A percentile compares a stretch with the other conserved stretches of the same genome.
Evolutionary conservation across 73 alveolate species (phyloP).

Genomic region (Blepharisma japonicum): DNA sequence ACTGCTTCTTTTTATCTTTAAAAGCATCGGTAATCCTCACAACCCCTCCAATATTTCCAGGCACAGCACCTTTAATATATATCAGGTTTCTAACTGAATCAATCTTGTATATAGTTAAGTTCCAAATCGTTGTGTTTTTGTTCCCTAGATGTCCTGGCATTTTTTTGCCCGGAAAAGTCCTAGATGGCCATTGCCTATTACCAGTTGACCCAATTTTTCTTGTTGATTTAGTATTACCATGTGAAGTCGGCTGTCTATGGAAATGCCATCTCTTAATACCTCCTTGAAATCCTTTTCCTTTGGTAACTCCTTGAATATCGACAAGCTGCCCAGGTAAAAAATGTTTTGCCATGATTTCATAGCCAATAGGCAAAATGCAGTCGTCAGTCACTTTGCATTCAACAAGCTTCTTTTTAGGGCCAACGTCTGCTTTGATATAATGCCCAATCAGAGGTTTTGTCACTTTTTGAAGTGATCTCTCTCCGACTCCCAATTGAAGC

Average conservation of each 20-base stretch:
- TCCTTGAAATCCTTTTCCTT: slow-evolving; percentile 80
- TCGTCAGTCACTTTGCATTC: slow-evolving; percentile 74
- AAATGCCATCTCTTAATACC: slow-evolving; percentile 84
- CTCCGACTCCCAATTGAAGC: slow-evolving; percentile 79
- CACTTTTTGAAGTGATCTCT: slow-evolving; percentile 48
- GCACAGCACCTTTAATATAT: slow-evolving; percentile 75
- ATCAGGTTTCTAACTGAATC: slow-evolving; percentile 70
- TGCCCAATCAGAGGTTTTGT: slow-evolving; percentile 78
- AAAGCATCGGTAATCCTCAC: slow-evolving; percentile 62
- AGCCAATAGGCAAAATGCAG: slow-evolving; percentile 77
- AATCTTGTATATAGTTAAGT: slow-evolving; percentile 51
- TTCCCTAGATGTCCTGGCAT: slow-evolving; percentile 89
- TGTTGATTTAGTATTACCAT: slow-evolving; percentile 77
- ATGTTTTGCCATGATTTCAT: slow-evolving; percentile 70
- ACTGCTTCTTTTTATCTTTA: slow-evolving; percentile 49
- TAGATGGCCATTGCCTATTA: slow-evolving; percentile 78
- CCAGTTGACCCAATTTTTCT: slow-evolving; percentile 83
- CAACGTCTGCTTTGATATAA: slow-evolving; percentile 65
- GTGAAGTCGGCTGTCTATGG: slow-evolving; percentile 61
- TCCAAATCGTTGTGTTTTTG: slow-evolving; percentile 42
- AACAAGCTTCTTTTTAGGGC: slow-evolving; percentile 63
- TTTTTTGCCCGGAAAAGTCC: slow-evolving; percentile 78
- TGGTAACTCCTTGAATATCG: slow-evolving; percentile 66
- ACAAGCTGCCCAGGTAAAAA: slow-evolving; percentile 68
- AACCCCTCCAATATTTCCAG: slow-evolving; percentile 70